Evolutionary conservation across 2,329 filamentous ascomycete genomes (phyloP), one percentile per base, ranked within the genome.

Genomic region (Gremmenia infestans): DNA sequence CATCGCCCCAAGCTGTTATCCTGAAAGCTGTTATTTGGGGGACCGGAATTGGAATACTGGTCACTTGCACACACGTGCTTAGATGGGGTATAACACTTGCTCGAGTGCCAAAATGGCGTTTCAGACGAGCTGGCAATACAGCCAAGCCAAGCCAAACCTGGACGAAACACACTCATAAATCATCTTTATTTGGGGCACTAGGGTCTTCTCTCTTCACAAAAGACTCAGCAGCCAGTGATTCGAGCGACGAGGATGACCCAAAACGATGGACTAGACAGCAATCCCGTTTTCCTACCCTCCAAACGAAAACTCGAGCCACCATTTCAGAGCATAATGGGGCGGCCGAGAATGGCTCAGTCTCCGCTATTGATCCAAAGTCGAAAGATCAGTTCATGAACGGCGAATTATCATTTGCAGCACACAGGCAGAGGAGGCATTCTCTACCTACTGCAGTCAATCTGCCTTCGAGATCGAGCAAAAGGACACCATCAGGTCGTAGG

Each of bases 51-150:
- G 80, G 83, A 47, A 72, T 96, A 15, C 83, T 96, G 52, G 73
- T 93, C 4, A 75, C 82, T 5, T 95, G 91, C 68, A 82, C 83
- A 32, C 80, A 85, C 32, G 82, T 94, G 12, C 82, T 97, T 37
- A 81, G 80, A 65, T 95, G 90, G 88, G 91, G 89, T 47, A 87
- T 97, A 52, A 81, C 87, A 25, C 75, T 99, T 58, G 92, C 93
- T 50, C 81, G 93, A 55, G 89, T 97, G 17, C 94, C 94, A 2
- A 91, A 85, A 65, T 97, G 93, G 91, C 88, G 92, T 45, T 92
- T 97, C 65, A 81, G 84, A 64, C 82, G 85, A 54, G 74, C 78
- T 28, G 58, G 43, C 48, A 52, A 53, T 25, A 28, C 50, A 2
- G 32, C 45, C 14, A 65, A 56, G 28, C 15, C 36, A n/a, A 52